phyloP scores from a whole-genome alignment of 1,139 yeast genomes.

The Martiniozyma asiatica region DNA sequence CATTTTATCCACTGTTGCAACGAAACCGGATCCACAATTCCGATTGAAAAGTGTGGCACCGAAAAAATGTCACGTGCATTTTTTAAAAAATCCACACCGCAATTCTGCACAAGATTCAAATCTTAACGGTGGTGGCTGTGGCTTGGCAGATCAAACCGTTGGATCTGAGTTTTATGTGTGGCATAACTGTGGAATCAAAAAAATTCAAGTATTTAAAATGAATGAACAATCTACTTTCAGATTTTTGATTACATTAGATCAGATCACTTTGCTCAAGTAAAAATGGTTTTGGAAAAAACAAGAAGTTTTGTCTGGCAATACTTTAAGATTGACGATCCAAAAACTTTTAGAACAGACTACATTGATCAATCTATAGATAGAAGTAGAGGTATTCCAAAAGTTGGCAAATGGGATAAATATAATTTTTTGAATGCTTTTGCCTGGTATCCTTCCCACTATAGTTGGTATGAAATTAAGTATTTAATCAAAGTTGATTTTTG shows the following conservation, averaged over 20 bases:
- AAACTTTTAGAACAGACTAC: constrained; percentile 8
- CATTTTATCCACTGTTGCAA: no score
- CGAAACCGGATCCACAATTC: no score
- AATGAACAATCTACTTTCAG: no score
- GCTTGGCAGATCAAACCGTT: no score
- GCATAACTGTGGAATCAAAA: neutral
- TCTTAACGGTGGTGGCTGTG: no score
- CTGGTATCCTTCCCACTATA: constrained; percentile 14
- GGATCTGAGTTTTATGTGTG: constrained; percentile 20
- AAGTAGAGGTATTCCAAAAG: constrained; percentile 6
- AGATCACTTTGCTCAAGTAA: constrained; percentile 14
- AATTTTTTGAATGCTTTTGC: constrained; percentile 21
- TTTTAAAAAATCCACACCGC: no score
- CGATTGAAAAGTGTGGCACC: no score
- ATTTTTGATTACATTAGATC: no score
- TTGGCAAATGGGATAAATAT: constrained; percentile 6
- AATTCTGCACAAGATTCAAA: no score
- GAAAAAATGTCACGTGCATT: no score
- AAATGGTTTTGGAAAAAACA: constrained; percentile 15
- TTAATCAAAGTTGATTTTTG: constrained; percentile 27
- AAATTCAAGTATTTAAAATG: constrained; percentile 5
- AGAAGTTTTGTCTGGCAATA: constrained; percentile 1
- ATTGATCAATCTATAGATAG: constrained; percentile 7
- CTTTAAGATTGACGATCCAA: constrained; percentile 7
- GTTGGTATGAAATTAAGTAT: constrained; percentile 16